Conservation (phyloP, 2,329 filamentous ascomycete species). For the Parafenestella ontariensis region DNA sequence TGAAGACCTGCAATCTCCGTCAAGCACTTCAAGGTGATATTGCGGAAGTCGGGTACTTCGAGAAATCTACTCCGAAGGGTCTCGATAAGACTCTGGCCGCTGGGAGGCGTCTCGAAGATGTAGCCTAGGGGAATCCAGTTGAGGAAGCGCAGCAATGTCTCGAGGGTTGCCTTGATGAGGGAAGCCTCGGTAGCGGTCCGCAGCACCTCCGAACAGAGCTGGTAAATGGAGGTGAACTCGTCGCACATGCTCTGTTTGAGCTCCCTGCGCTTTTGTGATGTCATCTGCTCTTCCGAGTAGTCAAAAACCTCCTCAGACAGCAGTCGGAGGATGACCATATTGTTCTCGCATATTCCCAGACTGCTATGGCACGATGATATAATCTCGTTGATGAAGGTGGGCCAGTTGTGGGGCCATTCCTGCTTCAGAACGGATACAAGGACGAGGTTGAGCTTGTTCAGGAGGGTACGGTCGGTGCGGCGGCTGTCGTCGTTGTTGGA, state of each 20-base stretch:
- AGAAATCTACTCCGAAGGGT: constrained; percentile 92
- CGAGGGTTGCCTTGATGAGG: constrained; percentile 93
- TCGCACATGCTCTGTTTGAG: constrained; percentile 98
- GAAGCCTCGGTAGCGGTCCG: constrained; percentile 87
- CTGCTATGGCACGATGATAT: constrained; percentile 94
- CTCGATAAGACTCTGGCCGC: constrained; percentile 75
- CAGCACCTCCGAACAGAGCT: constrained; percentile 94
- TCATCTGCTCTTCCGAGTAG: constrained; percentile 99
- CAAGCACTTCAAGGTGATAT: constrained; percentile 93
- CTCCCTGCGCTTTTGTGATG: constrained; percentile 94
- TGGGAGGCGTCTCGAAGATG: constrained; percentile 89
- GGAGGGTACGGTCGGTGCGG: constrained; percentile 81
- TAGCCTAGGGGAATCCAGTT: constrained; percentile 99
- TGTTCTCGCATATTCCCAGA: constrained; percentile 98
- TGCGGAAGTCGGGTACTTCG: constrained; percentile 92
- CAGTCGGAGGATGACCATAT: constrained; percentile 96
- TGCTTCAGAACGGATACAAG: constrained; percentile 98
- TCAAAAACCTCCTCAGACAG: constrained; percentile 99
- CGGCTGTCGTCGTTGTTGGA: constrained; percentile 90
- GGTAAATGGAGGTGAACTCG: constrained; percentile 98
- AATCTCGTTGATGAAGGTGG: constrained; percentile 99
- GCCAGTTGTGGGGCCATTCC: constrained; percentile 99
- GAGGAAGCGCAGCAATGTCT: constrained; percentile 93
- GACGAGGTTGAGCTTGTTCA: constrained; percentile 98
- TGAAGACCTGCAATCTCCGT: constrained; percentile 96